These are phyloP conservation scores for Paramecium pentaurelia DNA, from an alignment of 73 alveolate genomes.

Conservation along the genomic window DNA sequence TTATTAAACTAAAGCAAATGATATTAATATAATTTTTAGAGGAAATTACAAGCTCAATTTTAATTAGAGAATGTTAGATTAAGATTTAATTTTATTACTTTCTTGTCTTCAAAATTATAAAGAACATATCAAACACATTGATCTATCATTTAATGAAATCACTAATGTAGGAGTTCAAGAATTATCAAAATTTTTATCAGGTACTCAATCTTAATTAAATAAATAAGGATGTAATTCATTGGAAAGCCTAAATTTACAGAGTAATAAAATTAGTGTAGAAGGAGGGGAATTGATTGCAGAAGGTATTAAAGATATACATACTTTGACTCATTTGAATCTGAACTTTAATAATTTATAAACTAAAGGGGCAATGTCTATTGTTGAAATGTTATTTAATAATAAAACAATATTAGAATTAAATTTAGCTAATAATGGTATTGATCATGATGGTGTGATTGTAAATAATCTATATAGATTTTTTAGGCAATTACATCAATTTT, in stretches of 20 bases:
- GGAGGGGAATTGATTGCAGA: constrained; percentile 94
- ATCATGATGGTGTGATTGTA: constrained; percentile 97
- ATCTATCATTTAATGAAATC: constrained; percentile 85
- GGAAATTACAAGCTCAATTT: constrained; percentile 86
- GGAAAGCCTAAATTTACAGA: constrained; percentile 87
- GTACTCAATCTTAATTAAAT: constrained; percentile 63
- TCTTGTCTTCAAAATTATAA: constrained; percentile 79
- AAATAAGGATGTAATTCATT: constrained; percentile 56
- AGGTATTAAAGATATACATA: constrained; percentile 76
- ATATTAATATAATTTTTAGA: constrained; percentile 73
- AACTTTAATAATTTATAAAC: constrained; percentile 88
- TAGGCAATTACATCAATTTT: constrained; percentile 77
- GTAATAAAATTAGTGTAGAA: constrained; percentile 85
- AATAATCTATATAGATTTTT: neutral
- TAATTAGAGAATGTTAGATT: constrained; percentile 67
- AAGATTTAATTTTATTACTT: constrained; percentile 70
- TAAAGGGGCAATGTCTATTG: constrained; percentile 94
- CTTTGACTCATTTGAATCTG: constrained; percentile 86
- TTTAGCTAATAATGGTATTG: constrained; percentile 93
- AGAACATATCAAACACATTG: constrained; percentile 85
- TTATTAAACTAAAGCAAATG: constrained; percentile 66
- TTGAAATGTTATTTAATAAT: constrained; percentile 88
- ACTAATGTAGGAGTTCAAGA: constrained; percentile 93
- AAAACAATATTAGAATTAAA: constrained; percentile 82
- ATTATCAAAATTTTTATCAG: constrained; percentile 79